Evolutionary conservation across 1,139 yeast genomes (phyloP).

Genomic region (Candida smagusa): DNA sequence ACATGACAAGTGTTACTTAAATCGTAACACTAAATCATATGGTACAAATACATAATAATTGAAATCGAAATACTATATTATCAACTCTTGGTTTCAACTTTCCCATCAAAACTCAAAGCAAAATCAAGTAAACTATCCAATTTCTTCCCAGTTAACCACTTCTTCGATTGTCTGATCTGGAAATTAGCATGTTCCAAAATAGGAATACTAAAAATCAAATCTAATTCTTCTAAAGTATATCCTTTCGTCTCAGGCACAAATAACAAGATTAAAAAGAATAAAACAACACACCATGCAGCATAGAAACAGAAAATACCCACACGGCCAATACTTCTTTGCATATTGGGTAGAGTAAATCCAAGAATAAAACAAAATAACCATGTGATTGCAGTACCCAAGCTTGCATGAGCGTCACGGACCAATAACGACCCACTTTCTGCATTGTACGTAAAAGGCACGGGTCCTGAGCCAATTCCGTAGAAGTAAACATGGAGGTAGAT

Average conservation of each 20-base stretch:
- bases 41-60: too few relatives aligned
- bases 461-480: constrained; percentile 7
- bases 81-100: too few relatives aligned
- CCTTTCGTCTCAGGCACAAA: constrained; percentile 41
- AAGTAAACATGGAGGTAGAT: constrained; percentile 7
- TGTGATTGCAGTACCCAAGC: constrained; percentile 6
- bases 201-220: constrained; percentile 14
- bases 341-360: constrained; percentile 7
- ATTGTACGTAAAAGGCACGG: constrained; percentile 7
- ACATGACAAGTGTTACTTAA: too few relatives aligned
- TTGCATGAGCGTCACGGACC: constrained; percentile 6
- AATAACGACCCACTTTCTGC: constrained; percentile 7
- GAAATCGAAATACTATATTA: too few relatives aligned
- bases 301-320: constrained; percentile 40
- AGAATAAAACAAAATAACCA: constrained; percentile 7
- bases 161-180: constrained; percentile 3
- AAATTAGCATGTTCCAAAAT: constrained; percentile 7
- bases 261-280: constrained; percentile 34
- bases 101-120: constrained; percentile 5
- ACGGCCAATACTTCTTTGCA: constrained; percentile 5
- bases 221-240: constrained; percentile 44
- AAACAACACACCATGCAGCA: constrained; percentile 29
- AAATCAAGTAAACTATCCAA: constrained; percentile 4
- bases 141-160: background rate
- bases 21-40: too few relatives aligned